Evolutionary conservation across 83 land plant species (phyloP).

Genomic region (Picea mariana): DNA sequence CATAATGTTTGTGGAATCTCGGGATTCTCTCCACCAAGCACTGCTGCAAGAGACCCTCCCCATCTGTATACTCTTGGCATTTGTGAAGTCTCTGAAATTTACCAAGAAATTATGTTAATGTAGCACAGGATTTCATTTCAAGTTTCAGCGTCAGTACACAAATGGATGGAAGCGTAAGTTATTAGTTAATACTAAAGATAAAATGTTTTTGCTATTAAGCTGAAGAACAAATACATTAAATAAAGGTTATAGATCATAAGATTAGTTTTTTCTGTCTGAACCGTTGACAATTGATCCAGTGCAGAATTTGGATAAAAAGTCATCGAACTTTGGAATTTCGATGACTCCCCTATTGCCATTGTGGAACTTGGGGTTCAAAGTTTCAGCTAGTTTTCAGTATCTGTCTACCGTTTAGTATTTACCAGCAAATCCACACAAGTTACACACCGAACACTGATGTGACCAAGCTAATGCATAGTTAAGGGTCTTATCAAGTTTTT

Average conservation of each 20-base stretch:
- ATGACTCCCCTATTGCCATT: not conserved
- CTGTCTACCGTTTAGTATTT: not conserved
- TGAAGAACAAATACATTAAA: not conserved
- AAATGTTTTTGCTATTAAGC: not conserved
- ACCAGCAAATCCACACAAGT: not conserved
- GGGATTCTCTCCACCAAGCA: conserved; percentile 48
- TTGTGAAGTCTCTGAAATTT: conserved; percentile 44
- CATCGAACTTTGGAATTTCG: not conserved
- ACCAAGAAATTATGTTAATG: not conserved
- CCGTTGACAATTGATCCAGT: not conserved
- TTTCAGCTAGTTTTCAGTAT: not conserved
- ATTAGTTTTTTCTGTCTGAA: not conserved
- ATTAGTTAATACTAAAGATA: not conserved
- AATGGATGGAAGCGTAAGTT: not conserved
- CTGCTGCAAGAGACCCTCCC: conserved; percentile 60
- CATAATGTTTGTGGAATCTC: conserved; percentile 61
- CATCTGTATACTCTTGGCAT: conserved; percentile 59
- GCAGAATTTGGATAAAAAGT: not conserved
- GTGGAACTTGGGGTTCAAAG: not conserved
- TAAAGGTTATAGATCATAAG: not conserved
- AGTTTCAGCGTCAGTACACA: not conserved
- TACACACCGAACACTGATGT: not conserved
- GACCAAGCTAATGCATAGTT: not conserved
- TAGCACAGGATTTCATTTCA: not conserved
- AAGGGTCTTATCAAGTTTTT: not conserved